phyloP scores from a whole-genome alignment of 164 flowering plant species.

The Vitis cinerea region DNA sequence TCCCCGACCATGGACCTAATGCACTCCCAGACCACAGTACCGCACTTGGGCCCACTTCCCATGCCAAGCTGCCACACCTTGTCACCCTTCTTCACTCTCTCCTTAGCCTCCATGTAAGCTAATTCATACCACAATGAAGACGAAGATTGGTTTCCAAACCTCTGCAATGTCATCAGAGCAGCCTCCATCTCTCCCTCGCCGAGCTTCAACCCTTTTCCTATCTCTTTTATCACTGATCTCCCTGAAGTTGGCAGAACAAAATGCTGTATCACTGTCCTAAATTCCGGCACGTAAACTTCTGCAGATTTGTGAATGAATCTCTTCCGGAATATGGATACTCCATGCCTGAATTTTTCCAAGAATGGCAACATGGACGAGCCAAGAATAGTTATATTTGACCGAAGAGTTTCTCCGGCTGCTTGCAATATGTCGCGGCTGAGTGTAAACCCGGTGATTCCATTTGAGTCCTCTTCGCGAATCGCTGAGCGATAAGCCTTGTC shows the following conservation, averaged over 20 bases:
- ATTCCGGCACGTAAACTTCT: slow-evolving; percentile 55
- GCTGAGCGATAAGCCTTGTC: slow-evolving; percentile 48
- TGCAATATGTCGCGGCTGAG: slow-evolving; percentile 35
- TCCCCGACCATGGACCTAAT: slow-evolving; percentile 40
- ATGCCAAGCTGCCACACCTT: slow-evolving; percentile 63
- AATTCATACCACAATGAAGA: slow-evolving; percentile 69
- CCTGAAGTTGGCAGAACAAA: slow-evolving; percentile 64
- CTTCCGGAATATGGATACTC: slow-evolving; percentile 25
- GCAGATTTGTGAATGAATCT: slow-evolving; percentile 20
- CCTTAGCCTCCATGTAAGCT: slow-evolving; percentile 61
- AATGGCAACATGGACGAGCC: slow-evolving; percentile 49
- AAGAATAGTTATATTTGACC: slow-evolving; percentile 30
- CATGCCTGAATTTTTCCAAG: slow-evolving; percentile 33
- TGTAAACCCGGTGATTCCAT: slow-evolving; percentile 60
- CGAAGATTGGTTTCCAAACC: slow-evolving; percentile 72
- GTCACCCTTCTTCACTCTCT: slow-evolving; percentile 57
- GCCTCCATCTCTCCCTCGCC: slow-evolving; percentile 49
- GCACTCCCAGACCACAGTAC: slow-evolving; percentile 51
- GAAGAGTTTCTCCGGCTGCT: slow-evolving; percentile 48
- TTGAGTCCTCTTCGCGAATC: slow-evolving; percentile 51
- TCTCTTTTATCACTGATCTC: slow-evolving; percentile 41
- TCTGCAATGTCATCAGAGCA: slow-evolving; percentile 57
- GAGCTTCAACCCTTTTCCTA: slow-evolving; percentile 51
- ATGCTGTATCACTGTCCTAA: slow-evolving; percentile 47
- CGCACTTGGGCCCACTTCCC: slow-evolving; percentile 66